Evolutionary conservation across 768 basidiomycete genomes (phyloP), one percentile per base, ranked within the genome.

Genomic region (Amanita muscaria): DNA sequence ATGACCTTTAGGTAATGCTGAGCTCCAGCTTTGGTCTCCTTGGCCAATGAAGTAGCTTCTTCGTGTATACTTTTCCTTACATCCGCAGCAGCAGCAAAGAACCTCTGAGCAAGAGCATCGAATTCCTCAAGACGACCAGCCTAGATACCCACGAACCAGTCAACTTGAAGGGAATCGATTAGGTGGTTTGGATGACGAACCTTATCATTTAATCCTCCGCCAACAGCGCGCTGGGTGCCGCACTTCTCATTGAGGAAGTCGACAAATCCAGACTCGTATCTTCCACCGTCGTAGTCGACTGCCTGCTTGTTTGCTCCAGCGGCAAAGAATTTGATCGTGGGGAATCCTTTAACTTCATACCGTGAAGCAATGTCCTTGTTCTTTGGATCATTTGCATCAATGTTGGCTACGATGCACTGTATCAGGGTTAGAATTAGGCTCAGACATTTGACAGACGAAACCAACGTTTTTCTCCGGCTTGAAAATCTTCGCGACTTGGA

Each of bases 251-350:
- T 93, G 49, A 98, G 68, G 70, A 75, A 94, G 8, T 64, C 60
- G 42, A 88, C 76, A 51, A 98, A 80, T 24, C 79, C 90, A 14
- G 70, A 72, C 58, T 91, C 88, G 1, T 72, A 68, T 46, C 94
- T 77, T 29, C 70, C 79, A 18, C 77, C 77, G 9, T 79, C 69
- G 61, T 97, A 99, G 22, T 64, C 66, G 39, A 80, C 67, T 9
- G 77, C 73, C 12, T 29, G 27, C 47, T 75, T 65, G 47, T 79
- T 79, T 54, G 71, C 69, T 51, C 72, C 78, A 52, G 81, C 82
- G 51, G 87, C 73, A 80, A 91, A 96, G 72, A 93, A 93, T 63
- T 90, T 93, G 70, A 99, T 79, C 15, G 93, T 98, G 0, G 96
- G 96, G 79, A 80, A 99, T 48, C 82, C 77, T 15, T 62, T 56